Evolutionary conservation across 2,329 filamentous ascomycete species (phyloP).

Genomic region (Pseudodiploospora longispora): DNA sequence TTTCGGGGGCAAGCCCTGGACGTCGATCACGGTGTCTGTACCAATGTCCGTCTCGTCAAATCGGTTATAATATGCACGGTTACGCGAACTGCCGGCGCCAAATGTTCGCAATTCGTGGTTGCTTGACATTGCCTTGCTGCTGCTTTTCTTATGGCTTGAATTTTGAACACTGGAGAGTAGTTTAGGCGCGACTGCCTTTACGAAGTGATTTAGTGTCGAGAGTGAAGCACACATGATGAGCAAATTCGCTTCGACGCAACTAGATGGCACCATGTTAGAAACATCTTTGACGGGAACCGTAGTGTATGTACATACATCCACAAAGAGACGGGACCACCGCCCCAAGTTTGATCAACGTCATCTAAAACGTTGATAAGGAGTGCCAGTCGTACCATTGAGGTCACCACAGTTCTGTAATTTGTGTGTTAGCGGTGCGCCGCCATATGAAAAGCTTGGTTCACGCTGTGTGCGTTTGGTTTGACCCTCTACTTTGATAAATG

Average conservation of each 20-base stretch:
- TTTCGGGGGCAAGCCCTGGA: conserved; percentile 1
- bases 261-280: conserved; percentile 4
- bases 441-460: too few species aligned
- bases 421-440: too few species aligned
- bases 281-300: neutral
- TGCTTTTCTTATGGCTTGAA: neutral
- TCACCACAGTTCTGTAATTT: conserved; percentile 18
- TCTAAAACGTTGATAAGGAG: conserved; percentile 16
- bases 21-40: conserved; percentile 1
- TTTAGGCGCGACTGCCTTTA: conserved; percentile 18
- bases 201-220: conserved; percentile 19
- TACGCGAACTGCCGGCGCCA: neutral
- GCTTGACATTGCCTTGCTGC: neutral
- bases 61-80: neutral
- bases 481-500: too few species aligned
- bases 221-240: conserved; percentile 27
- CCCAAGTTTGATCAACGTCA: conserved; percentile 18
- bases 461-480: too few species aligned
- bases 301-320: conserved; percentile 16
- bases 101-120: conserved; percentile 3
- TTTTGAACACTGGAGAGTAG: conserved; percentile 10
- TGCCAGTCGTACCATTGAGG: conserved; percentile 20
- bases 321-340: conserved; percentile 16
- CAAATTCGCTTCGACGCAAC: conserved; percentile 28
- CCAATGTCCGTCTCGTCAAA: conserved; percentile 1